Base-by-base conservation (phyloP, 192 early-diverging fungal genomes). In the Geranomyces variabilis region DNA sequence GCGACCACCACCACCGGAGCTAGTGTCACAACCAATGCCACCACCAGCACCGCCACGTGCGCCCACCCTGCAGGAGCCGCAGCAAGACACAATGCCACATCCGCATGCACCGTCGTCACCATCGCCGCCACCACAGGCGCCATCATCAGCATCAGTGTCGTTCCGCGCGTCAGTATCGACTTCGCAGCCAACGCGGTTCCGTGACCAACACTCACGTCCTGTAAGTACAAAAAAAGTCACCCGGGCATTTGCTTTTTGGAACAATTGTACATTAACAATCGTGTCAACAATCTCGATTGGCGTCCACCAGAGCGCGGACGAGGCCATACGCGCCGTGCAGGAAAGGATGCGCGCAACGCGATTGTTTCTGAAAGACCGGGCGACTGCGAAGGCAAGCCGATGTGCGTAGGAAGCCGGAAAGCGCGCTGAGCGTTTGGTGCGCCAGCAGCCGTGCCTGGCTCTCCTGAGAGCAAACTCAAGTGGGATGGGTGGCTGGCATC, bases 171-270 rank as follows among this genome's bases (percentile, higher is more conserved):
- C 28, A 3, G 30, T 60, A 14, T 43, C 34, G 8, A 64, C 63
- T 2, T 64, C 63, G 63, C 63, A 64, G 22, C 63, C 63, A 3
- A 60, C 24, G 58, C 22, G 58, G 17, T 19, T 34, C 29, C 17
- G 21, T 26, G n/a, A 53, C 51, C 51, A 47, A 47, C 12, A 26
- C 15, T 24, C 51, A 15, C 24, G 51, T 26, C 51, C 51, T 26
- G 51, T 53, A 26, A 53, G 19, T 24, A 3, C 4, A 26, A 53
- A 53, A 53, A 7, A 26, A 3, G n/a, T 8, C n/a, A 17, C 17
- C 24, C 17, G 4, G 51, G n/a, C n/a, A n/a, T n/a, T 53, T 26
- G 19, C 17, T n/a, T 17, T 53, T 53, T 53, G 19, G n/a, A 53
- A 53, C 15, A 26, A 24, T 3, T 17, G 7, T n/a, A 53, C 7